phyloP scores from a whole-genome alignment of 2,329 filamentous ascomycete species.

The Penicillium hordei region DNA sequence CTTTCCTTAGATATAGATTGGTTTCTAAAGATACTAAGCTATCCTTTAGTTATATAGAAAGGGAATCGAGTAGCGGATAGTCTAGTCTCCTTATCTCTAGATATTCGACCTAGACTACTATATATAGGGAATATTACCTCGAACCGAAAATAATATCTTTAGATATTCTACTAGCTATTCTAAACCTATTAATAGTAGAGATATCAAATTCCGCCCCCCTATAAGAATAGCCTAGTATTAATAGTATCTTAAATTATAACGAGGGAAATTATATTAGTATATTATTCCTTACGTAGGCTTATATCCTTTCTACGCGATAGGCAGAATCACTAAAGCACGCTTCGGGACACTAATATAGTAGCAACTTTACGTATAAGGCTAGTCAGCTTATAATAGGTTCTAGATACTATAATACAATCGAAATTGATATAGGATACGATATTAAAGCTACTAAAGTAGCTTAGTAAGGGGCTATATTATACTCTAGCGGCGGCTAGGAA shows the following conservation, averaged over 20 bases:
- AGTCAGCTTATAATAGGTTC: not conserved
- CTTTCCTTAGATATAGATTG: conserved; percentile 1
- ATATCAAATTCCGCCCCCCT: not conserved
- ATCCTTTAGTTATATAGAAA: not conserved
- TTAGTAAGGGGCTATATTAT: not conserved
- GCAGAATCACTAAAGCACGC: not conserved
- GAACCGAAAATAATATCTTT: not conserved
- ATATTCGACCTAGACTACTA: not conserved
- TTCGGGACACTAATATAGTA: not conserved
- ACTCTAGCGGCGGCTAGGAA: not conserved
- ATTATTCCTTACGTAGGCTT: not conserved
- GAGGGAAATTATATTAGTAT: not conserved
- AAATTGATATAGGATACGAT: not conserved
- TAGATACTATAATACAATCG: not conserved
- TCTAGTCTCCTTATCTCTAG: not conserved
- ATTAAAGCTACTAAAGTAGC: not conserved
- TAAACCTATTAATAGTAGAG: conserved; percentile 18
- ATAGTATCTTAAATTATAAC: not conserved
- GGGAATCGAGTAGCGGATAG: not conserved
- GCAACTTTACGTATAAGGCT: not conserved
- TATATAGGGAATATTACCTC: not conserved
- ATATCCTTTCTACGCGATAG: not conserved
- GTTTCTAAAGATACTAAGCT: not conserved
- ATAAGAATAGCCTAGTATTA: not conserved
- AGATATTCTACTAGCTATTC: conserved; percentile 1